Evolutionary conservation across 2,329 filamentous ascomycete species (phyloP).

Genomic region (Purpureocillium takamizusanense): DNA sequence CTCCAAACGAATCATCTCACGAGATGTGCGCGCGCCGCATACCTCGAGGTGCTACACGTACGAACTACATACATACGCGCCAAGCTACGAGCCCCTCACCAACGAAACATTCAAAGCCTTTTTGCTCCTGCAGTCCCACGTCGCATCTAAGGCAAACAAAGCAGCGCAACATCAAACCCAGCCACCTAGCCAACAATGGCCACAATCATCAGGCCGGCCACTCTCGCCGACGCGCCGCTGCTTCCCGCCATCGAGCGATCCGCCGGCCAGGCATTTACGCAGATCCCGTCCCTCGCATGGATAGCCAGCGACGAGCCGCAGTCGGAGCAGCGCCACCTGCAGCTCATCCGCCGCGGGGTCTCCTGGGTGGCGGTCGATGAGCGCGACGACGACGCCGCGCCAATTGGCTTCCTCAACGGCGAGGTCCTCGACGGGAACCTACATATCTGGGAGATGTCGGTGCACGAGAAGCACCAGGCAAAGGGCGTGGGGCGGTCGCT

Average conservation of each 20-base stretch:
- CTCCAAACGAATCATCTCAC: too few species aligned
- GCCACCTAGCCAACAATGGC: slow-evolving; percentile 1
- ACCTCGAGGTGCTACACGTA: too few species aligned
- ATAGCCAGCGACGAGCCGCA: slow-evolving; percentile 6
- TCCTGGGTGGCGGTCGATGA: slow-evolving; percentile 6
- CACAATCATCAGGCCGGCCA: slow-evolving; percentile 4
- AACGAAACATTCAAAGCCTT: too few species aligned
- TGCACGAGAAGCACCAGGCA: slow-evolving; percentile 2
- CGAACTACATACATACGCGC: too few species aligned
- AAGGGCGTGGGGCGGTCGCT: slow-evolving; percentile 6
- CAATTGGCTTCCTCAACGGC: slow-evolving; percentile 8
- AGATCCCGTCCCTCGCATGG: slow-evolving; percentile 6
- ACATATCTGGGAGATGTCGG: slow-evolving; percentile 9
- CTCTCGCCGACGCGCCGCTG: slow-evolving; percentile 1
- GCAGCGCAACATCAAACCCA: too few species aligned
- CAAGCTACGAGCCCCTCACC: too few species aligned
- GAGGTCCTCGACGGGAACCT: slow-evolving; percentile 3
- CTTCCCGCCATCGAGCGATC: slow-evolving; percentile 6
- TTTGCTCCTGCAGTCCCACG: too few species aligned
- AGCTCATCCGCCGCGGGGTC: slow-evolving; percentile 4
- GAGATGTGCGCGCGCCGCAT: too few species aligned
- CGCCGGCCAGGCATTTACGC: slow-evolving; percentile 5
- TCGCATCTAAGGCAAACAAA: too few species aligned
- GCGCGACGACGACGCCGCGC: background rate
- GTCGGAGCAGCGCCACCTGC: slow-evolving; percentile 4